These are phyloP conservation scores for Stachybotrys chartarum DNA, from an alignment of 2,329 filamentous ascomycete genomes.

Conservation along the genomic window DNA sequence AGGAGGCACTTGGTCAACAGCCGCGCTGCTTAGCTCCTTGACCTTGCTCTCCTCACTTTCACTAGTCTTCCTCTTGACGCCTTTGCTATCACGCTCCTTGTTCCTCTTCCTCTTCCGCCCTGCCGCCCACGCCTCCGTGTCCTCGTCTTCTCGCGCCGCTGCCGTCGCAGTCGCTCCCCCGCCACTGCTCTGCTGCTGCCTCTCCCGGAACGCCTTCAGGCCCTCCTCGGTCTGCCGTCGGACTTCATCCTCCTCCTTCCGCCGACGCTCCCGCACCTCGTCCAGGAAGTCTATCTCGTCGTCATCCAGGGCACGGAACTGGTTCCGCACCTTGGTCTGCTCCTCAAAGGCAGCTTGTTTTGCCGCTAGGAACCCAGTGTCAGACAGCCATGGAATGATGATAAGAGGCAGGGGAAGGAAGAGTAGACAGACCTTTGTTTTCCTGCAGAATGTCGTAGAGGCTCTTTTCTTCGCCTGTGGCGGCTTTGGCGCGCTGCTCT, in stretches of 20 bases:
- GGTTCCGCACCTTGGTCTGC: slow-evolving; percentile 61
- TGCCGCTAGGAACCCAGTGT: slow-evolving; percentile 43
- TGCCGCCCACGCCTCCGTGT: slow-evolving; percentile 23
- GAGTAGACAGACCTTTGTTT: slow-evolving; percentile 59
- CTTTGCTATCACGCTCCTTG: slow-evolving; percentile 28
- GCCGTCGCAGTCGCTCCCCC: slow-evolving; percentile 11
- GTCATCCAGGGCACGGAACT: slow-evolving; percentile 71
- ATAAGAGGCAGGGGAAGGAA: not conserved
- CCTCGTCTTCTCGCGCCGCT: slow-evolving; percentile 14
- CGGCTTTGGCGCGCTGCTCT: slow-evolving; percentile 36
- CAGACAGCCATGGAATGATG: not conserved
- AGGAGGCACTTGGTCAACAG: slow-evolving; percentile 1
- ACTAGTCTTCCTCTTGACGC: slow-evolving; percentile 17
- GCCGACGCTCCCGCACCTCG: slow-evolving; percentile 41
- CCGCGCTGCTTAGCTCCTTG: not conserved
- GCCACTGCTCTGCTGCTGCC: slow-evolving; percentile 29
- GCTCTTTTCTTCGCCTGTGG: slow-evolving; percentile 45
- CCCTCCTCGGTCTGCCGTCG: slow-evolving; percentile 50
- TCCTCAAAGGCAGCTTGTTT: slow-evolving; percentile 82
- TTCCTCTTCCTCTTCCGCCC: slow-evolving; percentile 30
- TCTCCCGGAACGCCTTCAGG: slow-evolving; percentile 46
- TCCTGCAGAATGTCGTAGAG: slow-evolving; percentile 72
- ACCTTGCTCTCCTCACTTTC: slow-evolving; percentile 6
- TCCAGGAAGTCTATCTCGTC: slow-evolving; percentile 73
- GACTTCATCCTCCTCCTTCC: slow-evolving; percentile 46